Conservation (phyloP, 2,329 filamentous ascomycete species). For the Ophiocordyceps camponoti-leonardi region DNA sequence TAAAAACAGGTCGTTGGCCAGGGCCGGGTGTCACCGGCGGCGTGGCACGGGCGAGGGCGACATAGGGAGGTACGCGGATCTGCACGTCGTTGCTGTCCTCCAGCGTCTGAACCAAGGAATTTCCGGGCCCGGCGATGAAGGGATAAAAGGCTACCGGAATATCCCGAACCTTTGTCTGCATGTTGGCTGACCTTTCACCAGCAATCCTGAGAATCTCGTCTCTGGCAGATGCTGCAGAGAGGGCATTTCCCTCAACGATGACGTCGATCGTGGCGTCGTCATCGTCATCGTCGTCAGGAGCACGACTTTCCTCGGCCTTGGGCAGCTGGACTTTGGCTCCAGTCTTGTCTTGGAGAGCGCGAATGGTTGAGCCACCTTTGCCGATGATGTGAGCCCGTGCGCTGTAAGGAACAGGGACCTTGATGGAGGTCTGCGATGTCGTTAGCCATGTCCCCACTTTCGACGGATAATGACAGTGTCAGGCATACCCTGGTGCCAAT, state of each 20-base stretch:
- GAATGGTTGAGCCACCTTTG: conserved; percentile 76
- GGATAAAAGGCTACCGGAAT: conserved; percentile 90
- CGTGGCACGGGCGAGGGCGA: conserved; percentile 55
- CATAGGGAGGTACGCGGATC: conserved; percentile 68
- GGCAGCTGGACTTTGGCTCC: conserved; percentile 84
- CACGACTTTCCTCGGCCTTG: conserved; percentile 49
- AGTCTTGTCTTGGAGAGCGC: conserved; percentile 74
- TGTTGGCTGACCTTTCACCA: conserved; percentile 66
- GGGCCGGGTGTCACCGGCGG: conserved; percentile 43
- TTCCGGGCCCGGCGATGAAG: conserved; percentile 73
- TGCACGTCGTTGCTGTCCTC: conserved; percentile 66
- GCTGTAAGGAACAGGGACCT: conserved; percentile 67
- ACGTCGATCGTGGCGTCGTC: conserved; percentile 78
- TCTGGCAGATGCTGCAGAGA: conserved; percentile 70
- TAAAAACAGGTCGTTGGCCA: conserved; percentile 53
- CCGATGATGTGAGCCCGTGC: conserved; percentile 85
- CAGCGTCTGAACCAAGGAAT: conserved; percentile 47
- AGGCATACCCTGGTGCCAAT: conserved; percentile 63
- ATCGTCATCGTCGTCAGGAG: conserved; percentile 43
- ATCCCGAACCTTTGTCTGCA: conserved; percentile 64
- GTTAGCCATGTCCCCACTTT: conserved; percentile 1
- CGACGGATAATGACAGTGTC: neutral
- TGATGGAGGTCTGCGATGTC: conserved; percentile 32
- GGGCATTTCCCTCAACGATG: conserved; percentile 74
- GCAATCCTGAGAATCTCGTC: conserved; percentile 77